These are phyloP conservation scores for Pseudogymnoascus sp. DNA, from an alignment of 2,329 filamentous ascomycete genomes.

Conservation along the genomic window DNA sequence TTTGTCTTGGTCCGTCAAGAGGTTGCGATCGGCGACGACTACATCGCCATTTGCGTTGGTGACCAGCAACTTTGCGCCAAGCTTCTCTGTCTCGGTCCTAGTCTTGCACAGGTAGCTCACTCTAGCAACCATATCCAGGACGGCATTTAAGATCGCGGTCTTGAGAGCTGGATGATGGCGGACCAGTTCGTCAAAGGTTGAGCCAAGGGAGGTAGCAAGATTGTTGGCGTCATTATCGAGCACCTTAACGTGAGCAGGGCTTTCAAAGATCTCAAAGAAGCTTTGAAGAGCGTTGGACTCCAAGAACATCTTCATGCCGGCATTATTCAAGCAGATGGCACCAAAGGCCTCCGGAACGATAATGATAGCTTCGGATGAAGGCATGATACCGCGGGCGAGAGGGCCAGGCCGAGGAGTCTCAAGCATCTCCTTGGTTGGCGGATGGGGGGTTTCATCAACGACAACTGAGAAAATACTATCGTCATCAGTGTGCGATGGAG, in stretches of 20 bases:
- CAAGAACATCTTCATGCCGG: slow-evolving; percentile 81
- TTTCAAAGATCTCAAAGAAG: slow-evolving; percentile 96
- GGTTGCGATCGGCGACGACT: slow-evolving; percentile 47
- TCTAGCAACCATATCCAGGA: slow-evolving; percentile 81
- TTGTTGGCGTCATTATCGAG: slow-evolving; percentile 67
- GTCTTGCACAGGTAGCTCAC: slow-evolving; percentile 68
- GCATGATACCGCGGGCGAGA: slow-evolving; percentile 67
- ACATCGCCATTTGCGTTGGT: slow-evolving; percentile 52
- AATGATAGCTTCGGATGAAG: slow-evolving; percentile 82
- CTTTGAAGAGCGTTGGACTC: slow-evolving; percentile 74
- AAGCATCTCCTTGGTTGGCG: slow-evolving; percentile 47
- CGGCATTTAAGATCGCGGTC: slow-evolving; percentile 71
- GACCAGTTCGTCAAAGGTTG: slow-evolving; percentile 86
- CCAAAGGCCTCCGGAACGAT: slow-evolving; percentile 84
- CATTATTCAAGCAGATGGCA: slow-evolving; percentile 85
- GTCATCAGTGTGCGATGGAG: slow-evolving; percentile 21
- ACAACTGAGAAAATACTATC: slow-evolving; percentile 24
- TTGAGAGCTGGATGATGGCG: slow-evolving; percentile 86
- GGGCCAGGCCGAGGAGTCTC: slow-evolving; percentile 38
- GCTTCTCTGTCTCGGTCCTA: slow-evolving; percentile 61
- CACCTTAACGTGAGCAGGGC: slow-evolving; percentile 76
- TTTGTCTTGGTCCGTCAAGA: slow-evolving; percentile 35
- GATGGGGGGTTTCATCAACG: slow-evolving; percentile 42
- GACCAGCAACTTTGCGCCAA: slow-evolving; percentile 74
- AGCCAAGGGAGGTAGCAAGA: slow-evolving; percentile 68